These are phyloP conservation scores for Cladorrhinum samala DNA, from an alignment of 495 filamentous ascomycete genomes.

Conservation along the genomic window DNA sequence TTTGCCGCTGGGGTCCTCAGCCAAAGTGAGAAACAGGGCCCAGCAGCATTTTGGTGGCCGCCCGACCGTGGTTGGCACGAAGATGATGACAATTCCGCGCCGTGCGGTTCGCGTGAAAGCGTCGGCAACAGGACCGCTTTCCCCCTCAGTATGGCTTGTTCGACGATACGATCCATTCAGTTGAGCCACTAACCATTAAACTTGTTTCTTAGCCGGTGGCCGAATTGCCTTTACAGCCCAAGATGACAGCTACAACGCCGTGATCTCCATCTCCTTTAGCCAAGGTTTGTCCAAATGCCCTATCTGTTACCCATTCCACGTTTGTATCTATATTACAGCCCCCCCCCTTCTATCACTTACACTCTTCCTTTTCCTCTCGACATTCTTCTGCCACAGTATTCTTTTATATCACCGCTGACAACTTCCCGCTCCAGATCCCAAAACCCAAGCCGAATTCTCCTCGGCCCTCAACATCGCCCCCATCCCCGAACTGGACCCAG, in stretches of 20 bases:
- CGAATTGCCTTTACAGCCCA: conserved; percentile 27
- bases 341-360: background rate
- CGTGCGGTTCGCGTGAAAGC: conserved; percentile 37
- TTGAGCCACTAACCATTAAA: background rate
- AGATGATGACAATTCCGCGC: conserved; percentile 38
- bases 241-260: conserved; percentile 14
- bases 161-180: too few species aligned
- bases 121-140: conserved; percentile 38
- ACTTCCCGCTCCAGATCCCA: conserved; percentile 11
- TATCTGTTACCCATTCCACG: background rate
- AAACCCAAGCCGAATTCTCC: conserved; percentile 21
- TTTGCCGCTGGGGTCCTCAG: conserved; percentile 5
- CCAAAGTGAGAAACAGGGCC: conserved; percentile 32
- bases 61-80: conserved; percentile 41
- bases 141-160: conserved; percentile 19
- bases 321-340: background rate
- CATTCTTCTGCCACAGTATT: background rate
- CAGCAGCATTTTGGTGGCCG: conserved; percentile 48
- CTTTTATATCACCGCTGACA: background rate
- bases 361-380: background rate
- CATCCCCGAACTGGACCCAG: conserved; percentile 36
- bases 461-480: conserved; percentile 25
- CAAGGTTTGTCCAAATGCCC: conserved; percentile 5
- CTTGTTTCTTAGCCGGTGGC: conserved; percentile 10
- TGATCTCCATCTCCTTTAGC: conserved; percentile 14